Evolutionary conservation across 371 early-diverging fungal genomes (phyloP), one percentile per base, ranked within the genome.

Genomic region (Mortierella sp.): DNA sequence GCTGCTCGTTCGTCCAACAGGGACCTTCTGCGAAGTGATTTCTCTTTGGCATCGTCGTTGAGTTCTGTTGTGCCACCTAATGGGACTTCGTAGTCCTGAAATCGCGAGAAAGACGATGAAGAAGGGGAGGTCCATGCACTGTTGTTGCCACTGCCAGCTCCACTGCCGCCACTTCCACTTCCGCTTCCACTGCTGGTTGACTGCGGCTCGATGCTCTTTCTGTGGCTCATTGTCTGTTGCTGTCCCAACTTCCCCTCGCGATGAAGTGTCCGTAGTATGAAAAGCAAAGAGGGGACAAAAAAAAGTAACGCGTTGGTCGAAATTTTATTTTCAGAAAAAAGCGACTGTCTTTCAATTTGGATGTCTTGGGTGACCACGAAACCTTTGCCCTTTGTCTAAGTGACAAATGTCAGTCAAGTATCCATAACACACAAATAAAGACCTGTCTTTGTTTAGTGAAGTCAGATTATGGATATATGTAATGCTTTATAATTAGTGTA

Each of bases 41-140:
- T 78, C 24, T 78, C 78, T 50, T 66, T 78, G 41, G 78, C 78
- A 21, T 78, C 78, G 50, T 78, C 78, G 50, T 78, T 78, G 30
- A 78, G 42, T n/a, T 65, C 66, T 1, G 78, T 70, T 7, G 70
- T 62, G 27, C 78, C 78, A 9, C 78, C 78, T 3, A 70, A 63
- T 8, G 78, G 78, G 42, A 78, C 78, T 34, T 78, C 78, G n/a
- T 70, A 65, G 60, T 78, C 78, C 55, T 70, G 70, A 34, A 70
- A 70, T 23, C 62, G 70, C 27, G 63, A 70, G 52, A 60, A 68
- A 8, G 78, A 70, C 31, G 78, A 70, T 12, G 61, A n/a, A 17
- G 54, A 48, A 1, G 70, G 59, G 1, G 75, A 68, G 8, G 63
- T 44, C 52, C 43, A 51, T 8, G 39, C 8, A 14, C 56, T 31